A percentile compares a stretch with the other conserved stretches of the same genome.
phyloP scores from a whole-genome alignment of 2,329 filamentous ascomycete genomes.

The Gaeumannomyces tritici region DNA sequence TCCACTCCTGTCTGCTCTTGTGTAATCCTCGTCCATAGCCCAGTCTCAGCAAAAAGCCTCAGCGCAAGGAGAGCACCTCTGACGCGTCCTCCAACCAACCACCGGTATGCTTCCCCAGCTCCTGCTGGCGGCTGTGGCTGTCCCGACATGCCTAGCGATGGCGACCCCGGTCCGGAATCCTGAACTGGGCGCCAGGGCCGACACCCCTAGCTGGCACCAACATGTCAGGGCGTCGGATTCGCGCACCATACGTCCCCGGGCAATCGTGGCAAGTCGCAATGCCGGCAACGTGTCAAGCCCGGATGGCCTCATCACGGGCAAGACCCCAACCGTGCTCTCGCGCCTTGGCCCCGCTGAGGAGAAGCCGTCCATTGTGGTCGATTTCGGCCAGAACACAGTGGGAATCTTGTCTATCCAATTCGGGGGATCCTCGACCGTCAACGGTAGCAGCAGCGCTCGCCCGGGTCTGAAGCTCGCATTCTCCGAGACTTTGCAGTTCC shows the following conservation, averaged over 20 bases:
- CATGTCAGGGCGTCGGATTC: conserved; percentile 27
- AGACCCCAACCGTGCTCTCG: conserved; percentile 20
- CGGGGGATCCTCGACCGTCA: conserved; percentile 18
- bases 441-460: conserved; percentile 10
- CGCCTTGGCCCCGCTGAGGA: conserved; percentile 11
- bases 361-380: conserved; percentile 31
- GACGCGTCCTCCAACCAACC: too few species aligned
- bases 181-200: not conserved
- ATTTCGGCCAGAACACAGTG: conserved; percentile 38
- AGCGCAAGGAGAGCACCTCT: too few species aligned
- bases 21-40: too few species aligned
- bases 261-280: conserved; percentile 11
- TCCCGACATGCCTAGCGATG: not conserved
- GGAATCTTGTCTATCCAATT: conserved; percentile 33
- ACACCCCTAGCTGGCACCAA: conserved; percentile 23
- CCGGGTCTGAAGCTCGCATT: conserved; percentile 36
- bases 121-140: not conserved
- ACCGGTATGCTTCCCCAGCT: conserved; percentile 9
- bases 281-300: conserved; percentile 28
- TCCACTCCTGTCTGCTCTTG: too few species aligned
- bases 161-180: too few species aligned
- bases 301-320: conserved; percentile 19
- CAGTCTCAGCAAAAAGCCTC: too few species aligned
- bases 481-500: conserved; percentile 35
- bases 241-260: conserved; percentile 6